These are phyloP conservation scores for Lunasporangiospora selenospora DNA, from an alignment of 192 early-diverging fungal species.

Conservation along the genomic window DNA sequence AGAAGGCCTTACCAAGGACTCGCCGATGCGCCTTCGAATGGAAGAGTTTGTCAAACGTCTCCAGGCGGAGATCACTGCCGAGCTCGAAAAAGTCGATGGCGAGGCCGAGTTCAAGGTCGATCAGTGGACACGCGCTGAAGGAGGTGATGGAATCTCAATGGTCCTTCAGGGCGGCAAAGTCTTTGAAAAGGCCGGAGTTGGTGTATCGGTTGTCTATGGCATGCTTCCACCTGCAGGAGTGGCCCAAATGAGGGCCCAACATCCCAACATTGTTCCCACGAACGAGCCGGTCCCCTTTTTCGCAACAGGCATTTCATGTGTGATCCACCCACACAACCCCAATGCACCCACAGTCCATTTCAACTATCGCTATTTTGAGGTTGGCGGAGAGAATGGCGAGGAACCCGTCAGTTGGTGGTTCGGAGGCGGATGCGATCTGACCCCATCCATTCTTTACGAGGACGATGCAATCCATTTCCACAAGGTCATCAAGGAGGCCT, in stretches of 20 bases:
- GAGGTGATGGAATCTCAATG: slow-evolving; percentile 87
- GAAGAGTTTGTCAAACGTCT: slow-evolving; percentile 71
- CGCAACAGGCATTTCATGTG: slow-evolving; percentile 84
- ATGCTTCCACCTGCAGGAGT: slow-evolving; percentile 72
- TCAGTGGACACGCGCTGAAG: slow-evolving; percentile 82
- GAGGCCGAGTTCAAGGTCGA: slow-evolving; percentile 72
- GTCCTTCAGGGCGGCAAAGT: slow-evolving; percentile 87
- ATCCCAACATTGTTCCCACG: slow-evolving; percentile 56
- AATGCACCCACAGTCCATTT: slow-evolving; percentile 89
- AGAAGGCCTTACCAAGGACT: slow-evolving; percentile 42
- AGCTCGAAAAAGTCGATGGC: slow-evolving; percentile 65
- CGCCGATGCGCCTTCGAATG: slow-evolving; percentile 80
- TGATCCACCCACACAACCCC: slow-evolving; percentile 94
- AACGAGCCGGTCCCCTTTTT: slow-evolving; percentile 72
- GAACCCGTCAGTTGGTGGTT: slow-evolving; percentile 86
- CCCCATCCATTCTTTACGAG: slow-evolving; percentile 82
- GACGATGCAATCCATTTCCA: slow-evolving; percentile 94
- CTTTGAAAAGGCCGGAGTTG: slow-evolving; percentile 94
- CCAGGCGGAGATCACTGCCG: slow-evolving; percentile 71
- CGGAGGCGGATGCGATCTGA: slow-evolving; percentile 93
- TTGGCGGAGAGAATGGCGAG: slow-evolving; percentile 59
- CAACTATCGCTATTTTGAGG: slow-evolving; percentile 96
- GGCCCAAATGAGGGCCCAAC: slow-evolving; percentile 84
- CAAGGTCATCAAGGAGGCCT: slow-evolving; percentile 79
- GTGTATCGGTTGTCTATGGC: slow-evolving; percentile 81